Evolutionary conservation across 345 rosid species (phyloP), one percentile per base, ranked within the genome.

Genomic region (Aquilaria yunnanensis): DNA sequence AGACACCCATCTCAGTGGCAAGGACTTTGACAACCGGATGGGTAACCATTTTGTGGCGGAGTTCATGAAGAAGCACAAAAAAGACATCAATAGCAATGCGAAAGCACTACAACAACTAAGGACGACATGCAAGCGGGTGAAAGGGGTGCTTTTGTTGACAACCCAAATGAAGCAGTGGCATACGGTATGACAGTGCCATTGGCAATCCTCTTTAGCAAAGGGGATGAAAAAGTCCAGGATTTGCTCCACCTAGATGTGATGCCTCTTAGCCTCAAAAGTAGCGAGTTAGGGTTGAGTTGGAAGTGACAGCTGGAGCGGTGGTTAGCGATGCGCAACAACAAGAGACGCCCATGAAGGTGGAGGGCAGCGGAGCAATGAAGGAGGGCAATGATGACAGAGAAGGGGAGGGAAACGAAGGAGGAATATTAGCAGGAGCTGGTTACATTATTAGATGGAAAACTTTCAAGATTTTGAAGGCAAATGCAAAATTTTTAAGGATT

Each of bases 11-110:
- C 10, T 73, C 7, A 66, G 66, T 1, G 74, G 74, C n/a, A 70
- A 71, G 43, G 74, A 71, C 65, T 71, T 65, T 7, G 74, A 66
- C 29, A 70, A 74, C 9, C 14, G 78, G 61, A 3, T 70, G 69
- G 74, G 66, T 47, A 62, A 63, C 33, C 71, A 74, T 59, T 66
- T 57, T 41, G 72, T 59, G 0, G 29, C 67, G 32, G 78, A 74
- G 59, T 66, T 70, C 2, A 59, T 32, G 48, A 64, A 64, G 48
- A 70, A 70, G 65, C 31, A 59, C 8, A 70, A 58, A 65, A 64
- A 70, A 29, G 64, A 70, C 4, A 64, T 70, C 3, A 70, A 63
- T 6, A 58, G 72, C 7, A 62, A 57, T 34, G 58, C 72, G 7
- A 56, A 62, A 30, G 67, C 67, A 37, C 33, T 69, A 53, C 56